Percentiles rank a stretch among this genome's conserved stretches.
Evolutionary conservation across 805 yeast genomes (phyloP).

Genomic region (Monosporozyma servazzii): DNA sequence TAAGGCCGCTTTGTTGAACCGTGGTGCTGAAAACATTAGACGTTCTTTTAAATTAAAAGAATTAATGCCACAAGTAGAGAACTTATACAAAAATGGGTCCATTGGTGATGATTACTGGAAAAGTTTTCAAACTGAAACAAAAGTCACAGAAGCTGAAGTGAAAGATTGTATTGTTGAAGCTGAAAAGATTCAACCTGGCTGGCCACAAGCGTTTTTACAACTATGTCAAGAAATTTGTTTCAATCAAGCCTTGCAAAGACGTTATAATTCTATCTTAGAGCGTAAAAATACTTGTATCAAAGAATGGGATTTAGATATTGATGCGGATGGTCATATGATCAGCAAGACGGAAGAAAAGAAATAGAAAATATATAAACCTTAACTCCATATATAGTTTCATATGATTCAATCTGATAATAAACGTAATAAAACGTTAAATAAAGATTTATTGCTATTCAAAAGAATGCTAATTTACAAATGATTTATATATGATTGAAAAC

Average conservation of each 20-base stretch:
- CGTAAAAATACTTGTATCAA: constrained; percentile 30
- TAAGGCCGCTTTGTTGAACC: constrained; percentile 55
- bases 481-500: background rate
- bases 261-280: constrained; percentile 37
- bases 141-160: constrained; percentile 73
- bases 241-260: constrained; percentile 82
- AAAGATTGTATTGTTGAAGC: constrained; percentile 70
- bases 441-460: background rate
- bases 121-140: constrained; percentile 67
- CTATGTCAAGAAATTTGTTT: constrained; percentile 83
- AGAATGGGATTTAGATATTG: constrained; percentile 26
- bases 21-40: constrained; percentile 84
- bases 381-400: background rate
- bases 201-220: constrained; percentile 71
- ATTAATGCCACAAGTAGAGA: constrained; percentile 55
- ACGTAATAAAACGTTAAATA: background rate
- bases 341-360: background rate
- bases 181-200: constrained; percentile 61
- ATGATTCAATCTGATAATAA: background rate
- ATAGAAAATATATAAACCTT: background rate
- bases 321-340: constrained; percentile 23
- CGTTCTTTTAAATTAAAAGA: constrained; percentile 78
- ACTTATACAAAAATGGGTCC: constrained; percentile 76
- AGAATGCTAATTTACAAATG: background rate
- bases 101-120: constrained; percentile 85